Conservation (phyloP, 75 land plant species). For the Selaginella moellendorffii region DNA sequence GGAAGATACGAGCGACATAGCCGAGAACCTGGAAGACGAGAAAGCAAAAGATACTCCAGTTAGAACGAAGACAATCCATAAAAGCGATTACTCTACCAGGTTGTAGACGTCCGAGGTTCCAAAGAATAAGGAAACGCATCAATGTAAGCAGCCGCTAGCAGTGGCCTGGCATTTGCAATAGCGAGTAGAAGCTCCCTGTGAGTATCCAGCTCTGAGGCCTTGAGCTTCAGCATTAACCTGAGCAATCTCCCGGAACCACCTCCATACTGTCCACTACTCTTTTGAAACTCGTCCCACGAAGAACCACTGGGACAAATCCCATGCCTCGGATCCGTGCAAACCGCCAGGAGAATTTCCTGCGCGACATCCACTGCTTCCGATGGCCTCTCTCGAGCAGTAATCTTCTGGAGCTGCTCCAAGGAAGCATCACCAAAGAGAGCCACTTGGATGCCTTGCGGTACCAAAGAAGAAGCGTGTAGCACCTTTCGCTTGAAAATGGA, state of each 20-base stretch:
- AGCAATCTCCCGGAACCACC: slow-evolving; percentile 65
- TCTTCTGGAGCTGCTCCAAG: slow-evolving; percentile 53
- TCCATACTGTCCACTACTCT: slow-evolving; percentile 19
- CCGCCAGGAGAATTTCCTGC: slow-evolving; percentile 39
- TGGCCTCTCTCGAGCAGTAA: slow-evolving; percentile 35
- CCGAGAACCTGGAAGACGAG: slow-evolving; percentile 51
- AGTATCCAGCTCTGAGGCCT: slow-evolving; percentile 40
- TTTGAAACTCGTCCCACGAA: neutral
- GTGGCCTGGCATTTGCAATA: slow-evolving; percentile 40
- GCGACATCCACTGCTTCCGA: slow-evolving; percentile 40
- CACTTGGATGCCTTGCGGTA: slow-evolving; percentile 67
- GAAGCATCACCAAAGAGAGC: slow-evolving; percentile 82
- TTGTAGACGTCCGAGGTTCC: slow-evolving; percentile 52
- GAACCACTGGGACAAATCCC: slow-evolving; percentile 59
- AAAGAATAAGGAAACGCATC: slow-evolving; percentile 66
- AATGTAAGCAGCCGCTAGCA: slow-evolving; percentile 51
- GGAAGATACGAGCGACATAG: slow-evolving; percentile 53
- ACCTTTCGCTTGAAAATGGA: slow-evolving; percentile 46
- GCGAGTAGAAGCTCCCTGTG: slow-evolving; percentile 65
- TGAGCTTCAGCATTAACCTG: slow-evolving; percentile 60
- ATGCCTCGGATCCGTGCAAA: slow-evolving; percentile 75
- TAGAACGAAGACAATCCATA: neutral
- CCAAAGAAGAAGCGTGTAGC: slow-evolving; percentile 48
- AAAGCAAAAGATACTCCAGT: neutral
- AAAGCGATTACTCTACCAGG: slow-evolving; percentile 39